A percentile compares a stretch with the other conserved stretches of the same genome.
Conservation (phyloP, 179 eudicot species). For the Gypsophila paniculata region DNA sequence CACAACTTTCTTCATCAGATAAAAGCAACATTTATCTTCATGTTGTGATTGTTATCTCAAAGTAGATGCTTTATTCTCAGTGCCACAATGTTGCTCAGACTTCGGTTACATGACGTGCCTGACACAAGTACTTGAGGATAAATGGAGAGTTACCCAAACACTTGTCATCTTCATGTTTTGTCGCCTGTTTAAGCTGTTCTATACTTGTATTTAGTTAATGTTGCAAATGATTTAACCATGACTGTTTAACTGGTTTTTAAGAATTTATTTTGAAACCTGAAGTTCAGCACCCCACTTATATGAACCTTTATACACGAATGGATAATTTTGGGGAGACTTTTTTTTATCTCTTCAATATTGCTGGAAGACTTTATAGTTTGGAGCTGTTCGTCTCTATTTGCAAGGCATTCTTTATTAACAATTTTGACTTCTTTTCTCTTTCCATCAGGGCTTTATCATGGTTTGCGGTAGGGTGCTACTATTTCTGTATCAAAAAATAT, state of each 20-base stretch:
- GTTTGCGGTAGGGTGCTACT: slow-evolving; percentile 99
- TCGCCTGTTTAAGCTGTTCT: not conserved
- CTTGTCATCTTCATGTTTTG: not conserved
- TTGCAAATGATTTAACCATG: not conserved
- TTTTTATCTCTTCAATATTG: not conserved
- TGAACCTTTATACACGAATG: not conserved
- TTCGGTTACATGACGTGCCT: not conserved
- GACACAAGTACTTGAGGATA: not conserved
- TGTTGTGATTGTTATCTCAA: not conserved
- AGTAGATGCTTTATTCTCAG: not conserved
- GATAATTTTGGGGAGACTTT: not conserved
- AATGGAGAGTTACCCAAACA: not conserved
- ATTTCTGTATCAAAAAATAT: slow-evolving; percentile 85
- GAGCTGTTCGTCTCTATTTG: not conserved
- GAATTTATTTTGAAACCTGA: not conserved
- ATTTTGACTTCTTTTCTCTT: slow-evolving; percentile 16
- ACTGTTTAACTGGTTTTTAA: not conserved
- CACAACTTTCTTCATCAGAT: not conserved
- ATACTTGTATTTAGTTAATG: not conserved
- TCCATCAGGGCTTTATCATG: slow-evolving; percentile 78
- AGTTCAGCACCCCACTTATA: not conserved
- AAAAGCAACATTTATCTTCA: not conserved
- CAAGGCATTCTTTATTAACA: not conserved
- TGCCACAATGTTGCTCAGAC: not conserved
- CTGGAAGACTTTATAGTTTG: not conserved